Percentiles rank a stretch among this genome's conserved stretches.
phyloP scores from a whole-genome alignment of 495 filamentous ascomycete genomes.

The Neurospora sublineolata region DNA sequence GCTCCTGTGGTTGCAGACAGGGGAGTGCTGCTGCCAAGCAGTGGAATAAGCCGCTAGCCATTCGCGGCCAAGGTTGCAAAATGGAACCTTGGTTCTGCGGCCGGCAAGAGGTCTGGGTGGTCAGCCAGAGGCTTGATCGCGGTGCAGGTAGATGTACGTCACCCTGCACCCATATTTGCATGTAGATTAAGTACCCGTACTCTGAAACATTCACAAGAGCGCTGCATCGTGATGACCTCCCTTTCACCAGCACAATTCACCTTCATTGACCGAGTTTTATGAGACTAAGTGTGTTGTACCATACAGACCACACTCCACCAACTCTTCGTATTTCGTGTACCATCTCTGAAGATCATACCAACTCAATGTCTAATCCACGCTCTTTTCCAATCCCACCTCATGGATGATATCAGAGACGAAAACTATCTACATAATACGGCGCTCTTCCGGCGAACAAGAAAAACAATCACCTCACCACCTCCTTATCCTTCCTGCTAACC shows the following conservation, averaged over 20 bases:
- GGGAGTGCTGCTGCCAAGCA: background rate
- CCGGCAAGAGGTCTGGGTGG: background rate
- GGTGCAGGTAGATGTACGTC: background rate
- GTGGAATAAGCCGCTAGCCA: background rate
- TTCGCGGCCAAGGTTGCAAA: background rate
- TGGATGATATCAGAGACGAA: background rate
- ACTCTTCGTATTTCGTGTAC: background rate
- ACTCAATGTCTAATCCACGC: background rate
- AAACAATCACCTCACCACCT: background rate
- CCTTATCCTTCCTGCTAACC: slow-evolving; percentile 22
- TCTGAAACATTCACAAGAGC: background rate
- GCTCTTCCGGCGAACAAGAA: background rate
- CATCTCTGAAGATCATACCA: background rate
- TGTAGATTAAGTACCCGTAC: background rate
- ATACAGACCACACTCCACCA: background rate
- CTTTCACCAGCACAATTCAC: background rate
- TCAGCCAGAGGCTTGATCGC: background rate
- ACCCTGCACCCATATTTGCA: background rate
- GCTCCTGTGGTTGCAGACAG: background rate
- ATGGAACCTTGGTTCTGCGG: background rate
- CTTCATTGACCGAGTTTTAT: background rate
- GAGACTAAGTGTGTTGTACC: background rate
- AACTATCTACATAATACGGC: background rate
- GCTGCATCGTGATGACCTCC: background rate
- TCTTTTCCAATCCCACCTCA: background rate